Conservation (phyloP, 2,329 filamentous ascomycete genomes). For the Diaporthe longicolla region DNA sequence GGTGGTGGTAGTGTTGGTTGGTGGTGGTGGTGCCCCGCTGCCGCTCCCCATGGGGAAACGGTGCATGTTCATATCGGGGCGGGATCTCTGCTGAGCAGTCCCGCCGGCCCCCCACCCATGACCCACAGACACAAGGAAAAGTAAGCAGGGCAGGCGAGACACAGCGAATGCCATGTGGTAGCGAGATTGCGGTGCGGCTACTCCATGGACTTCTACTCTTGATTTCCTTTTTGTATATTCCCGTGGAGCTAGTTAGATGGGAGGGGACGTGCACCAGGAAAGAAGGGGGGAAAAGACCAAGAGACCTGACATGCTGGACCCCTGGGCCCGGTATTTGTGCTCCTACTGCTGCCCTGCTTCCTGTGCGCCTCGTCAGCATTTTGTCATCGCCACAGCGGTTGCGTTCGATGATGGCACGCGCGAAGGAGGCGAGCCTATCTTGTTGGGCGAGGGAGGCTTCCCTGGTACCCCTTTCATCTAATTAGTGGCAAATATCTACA, state of each 20-base stretch:
- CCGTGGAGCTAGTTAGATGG: conserved; percentile 5
- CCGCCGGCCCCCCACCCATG: conserved; percentile 1
- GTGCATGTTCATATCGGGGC: conserved; percentile 25
- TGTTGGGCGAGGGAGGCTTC: conserved; percentile 1
- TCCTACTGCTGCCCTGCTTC: not conserved
- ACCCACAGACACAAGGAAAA: not conserved
- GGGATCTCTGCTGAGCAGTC: conserved; percentile 26
- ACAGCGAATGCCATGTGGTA: not conserved
- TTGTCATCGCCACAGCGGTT: conserved; percentile 27
- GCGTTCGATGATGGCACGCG: conserved; percentile 23
- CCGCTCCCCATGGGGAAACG: conserved; percentile 36
- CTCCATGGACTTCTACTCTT: not conserved
- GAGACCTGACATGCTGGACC: not conserved
- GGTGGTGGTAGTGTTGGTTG: too few relatives aligned
- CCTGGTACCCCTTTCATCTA: conserved; percentile 27
- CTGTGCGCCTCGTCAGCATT: conserved; percentile 23
- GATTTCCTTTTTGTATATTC: not conserved
- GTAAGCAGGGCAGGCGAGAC: too few relatives aligned
- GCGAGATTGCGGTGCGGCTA: conserved; percentile 27
- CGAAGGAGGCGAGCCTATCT: conserved; percentile 24
- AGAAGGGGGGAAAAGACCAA: not conserved
- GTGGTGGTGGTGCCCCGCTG: conserved; percentile 15
- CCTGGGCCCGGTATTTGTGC: conserved; percentile 1
- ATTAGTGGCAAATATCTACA: conserved; percentile 22
- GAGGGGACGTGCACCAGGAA: conserved; percentile 6